Conservation (phyloP, 495 filamentous ascomycete species). For the Beverwykella pulmonaria region DNA sequence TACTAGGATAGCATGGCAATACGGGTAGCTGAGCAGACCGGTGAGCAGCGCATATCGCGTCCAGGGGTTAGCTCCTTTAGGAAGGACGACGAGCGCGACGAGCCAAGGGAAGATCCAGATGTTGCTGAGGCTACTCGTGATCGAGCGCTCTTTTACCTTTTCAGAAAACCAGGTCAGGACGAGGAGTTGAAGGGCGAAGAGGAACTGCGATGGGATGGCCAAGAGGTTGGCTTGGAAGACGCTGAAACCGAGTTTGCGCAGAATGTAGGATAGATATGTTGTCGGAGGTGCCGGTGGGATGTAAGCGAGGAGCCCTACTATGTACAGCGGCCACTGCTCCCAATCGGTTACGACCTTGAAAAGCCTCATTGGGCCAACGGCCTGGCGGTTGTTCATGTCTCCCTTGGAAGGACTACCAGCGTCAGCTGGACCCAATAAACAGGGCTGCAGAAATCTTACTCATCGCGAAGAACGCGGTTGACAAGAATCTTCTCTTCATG, state of each 20-base stretch:
- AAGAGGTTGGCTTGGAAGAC: conserved; percentile 59
- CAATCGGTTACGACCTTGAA: conserved; percentile 56
- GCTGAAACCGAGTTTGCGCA: conserved; percentile 56
- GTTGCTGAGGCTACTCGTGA: conserved; percentile 56
- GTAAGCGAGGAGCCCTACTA: conserved; percentile 40
- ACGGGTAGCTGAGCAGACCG: conserved; percentile 60
- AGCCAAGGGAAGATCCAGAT: conserved; percentile 61
- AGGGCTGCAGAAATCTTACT: conserved; percentile 29
- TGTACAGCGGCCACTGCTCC: conserved; percentile 63
- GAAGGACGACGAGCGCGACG: conserved; percentile 54
- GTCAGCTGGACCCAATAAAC: neutral
- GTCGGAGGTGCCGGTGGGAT: conserved; percentile 54
- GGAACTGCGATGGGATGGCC: conserved; percentile 54
- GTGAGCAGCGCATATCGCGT: conserved; percentile 56
- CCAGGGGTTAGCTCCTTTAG: conserved; percentile 52
- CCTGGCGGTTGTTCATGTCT: conserved; percentile 64
- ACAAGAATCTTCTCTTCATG: conserved; percentile 63
- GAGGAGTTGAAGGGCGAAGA: conserved; percentile 52
- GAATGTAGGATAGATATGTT: conserved; percentile 55
- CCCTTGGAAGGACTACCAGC: conserved; percentile 57
- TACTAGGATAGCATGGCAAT: conserved; percentile 68
- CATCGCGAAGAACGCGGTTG: conserved; percentile 65
- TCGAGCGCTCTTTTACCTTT: conserved; percentile 55
- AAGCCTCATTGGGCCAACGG: conserved; percentile 52
- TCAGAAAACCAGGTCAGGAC: conserved; percentile 59